Evolutionary conservation across 352 stramenopile genomes (phyloP).

Genomic region (Discostella stelligera): DNA sequence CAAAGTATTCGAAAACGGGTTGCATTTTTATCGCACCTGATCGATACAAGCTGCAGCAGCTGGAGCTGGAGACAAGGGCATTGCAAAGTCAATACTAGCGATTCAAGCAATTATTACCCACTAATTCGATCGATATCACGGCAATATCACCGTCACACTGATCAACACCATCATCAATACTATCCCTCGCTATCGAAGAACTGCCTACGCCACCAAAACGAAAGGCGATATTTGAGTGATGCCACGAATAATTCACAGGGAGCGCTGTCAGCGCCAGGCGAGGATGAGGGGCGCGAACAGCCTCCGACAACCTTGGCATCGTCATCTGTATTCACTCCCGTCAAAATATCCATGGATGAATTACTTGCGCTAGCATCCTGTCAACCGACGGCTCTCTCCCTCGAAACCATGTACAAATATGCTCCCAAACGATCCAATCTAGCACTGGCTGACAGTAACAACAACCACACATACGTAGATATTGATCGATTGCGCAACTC

Average conservation of each 20-base stretch:
- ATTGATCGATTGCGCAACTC: constrained; percentile 81
- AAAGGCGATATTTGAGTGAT: constrained; percentile 4
- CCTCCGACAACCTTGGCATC: not conserved
- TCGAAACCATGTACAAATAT: constrained; percentile 81
- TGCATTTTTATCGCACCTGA: not conserved
- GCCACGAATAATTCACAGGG: not conserved
- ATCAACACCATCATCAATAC: not conserved
- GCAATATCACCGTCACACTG: not conserved
- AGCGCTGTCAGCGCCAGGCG: not conserved
- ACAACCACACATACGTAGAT: constrained; percentile 46
- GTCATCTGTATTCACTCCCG: constrained; percentile 5
- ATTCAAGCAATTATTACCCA: not conserved
- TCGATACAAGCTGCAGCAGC: not conserved
- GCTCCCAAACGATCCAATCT: constrained; percentile 29
- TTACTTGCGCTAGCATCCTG: constrained; percentile 63
- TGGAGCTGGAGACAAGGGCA: too few relatives aligned
- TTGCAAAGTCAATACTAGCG: constrained; percentile 2
- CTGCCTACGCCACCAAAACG: not conserved
- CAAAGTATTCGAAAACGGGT: not conserved
- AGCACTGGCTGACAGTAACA: not conserved
- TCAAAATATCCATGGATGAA: constrained; percentile 58
- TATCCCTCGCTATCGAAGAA: not conserved
- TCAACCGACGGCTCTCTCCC: constrained; percentile 61
- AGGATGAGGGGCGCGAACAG: not conserved
- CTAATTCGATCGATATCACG: not conserved